Evolutionary conservation across 164 flowering plant genomes (phyloP).

Genomic region (Vitis amurensis): DNA sequence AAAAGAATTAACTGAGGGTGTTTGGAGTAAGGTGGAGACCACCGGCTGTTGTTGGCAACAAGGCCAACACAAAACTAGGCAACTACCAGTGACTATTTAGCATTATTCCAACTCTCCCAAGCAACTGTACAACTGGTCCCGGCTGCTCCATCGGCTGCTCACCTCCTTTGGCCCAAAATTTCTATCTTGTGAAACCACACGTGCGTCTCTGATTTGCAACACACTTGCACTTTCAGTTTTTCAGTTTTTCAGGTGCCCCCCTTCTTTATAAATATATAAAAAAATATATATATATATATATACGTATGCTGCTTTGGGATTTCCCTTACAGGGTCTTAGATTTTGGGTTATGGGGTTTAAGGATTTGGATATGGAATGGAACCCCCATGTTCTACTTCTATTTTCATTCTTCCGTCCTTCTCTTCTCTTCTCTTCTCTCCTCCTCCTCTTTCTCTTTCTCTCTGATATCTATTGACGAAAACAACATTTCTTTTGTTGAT

Average conservation of each 20-base stretch:
- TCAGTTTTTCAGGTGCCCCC: constrained; percentile 25
- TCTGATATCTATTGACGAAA: neutral
- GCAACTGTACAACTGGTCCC: constrained; percentile 14
- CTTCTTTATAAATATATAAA: neutral
- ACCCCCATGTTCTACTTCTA: neutral
- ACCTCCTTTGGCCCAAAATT: neutral
- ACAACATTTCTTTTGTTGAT: constrained; percentile 16
- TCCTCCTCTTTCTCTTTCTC: constrained; percentile 3
- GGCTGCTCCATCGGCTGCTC: constrained; percentile 9
- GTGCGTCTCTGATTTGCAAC: constrained; percentile 20
- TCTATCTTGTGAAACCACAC: constrained; percentile 21
- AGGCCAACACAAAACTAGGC: neutral
- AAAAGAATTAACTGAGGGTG: no score
- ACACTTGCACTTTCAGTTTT: constrained; percentile 17
- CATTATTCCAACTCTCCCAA: neutral
- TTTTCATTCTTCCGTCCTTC: neutral
- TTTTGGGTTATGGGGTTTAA: constrained; percentile 7
- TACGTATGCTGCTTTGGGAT: neutral
- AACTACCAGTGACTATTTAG: no score
- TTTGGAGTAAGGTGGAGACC: neutral
- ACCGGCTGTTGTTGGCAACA: constrained; percentile 9
- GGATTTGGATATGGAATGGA: neutral
- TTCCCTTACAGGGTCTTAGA: neutral
- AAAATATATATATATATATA: no score
- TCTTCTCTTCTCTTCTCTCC: neutral